Conservation (phyloP, 2,329 filamentous ascomycete species). For the Fusarium humuli region DNA sequence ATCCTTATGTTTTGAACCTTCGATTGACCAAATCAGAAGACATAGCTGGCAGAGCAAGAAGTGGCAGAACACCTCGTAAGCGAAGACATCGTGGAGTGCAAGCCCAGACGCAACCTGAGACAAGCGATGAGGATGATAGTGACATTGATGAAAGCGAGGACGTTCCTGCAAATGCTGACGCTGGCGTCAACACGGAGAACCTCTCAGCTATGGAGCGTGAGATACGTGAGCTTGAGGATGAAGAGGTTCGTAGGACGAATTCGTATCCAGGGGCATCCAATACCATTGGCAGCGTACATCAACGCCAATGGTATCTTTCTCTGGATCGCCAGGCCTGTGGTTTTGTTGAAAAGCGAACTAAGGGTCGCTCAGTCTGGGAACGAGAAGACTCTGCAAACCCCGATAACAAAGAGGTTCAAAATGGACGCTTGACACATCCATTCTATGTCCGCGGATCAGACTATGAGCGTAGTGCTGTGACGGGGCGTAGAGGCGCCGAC, state of each 20-base stretch:
- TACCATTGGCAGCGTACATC: slow-evolving; percentile 73
- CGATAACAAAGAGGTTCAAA: background rate
- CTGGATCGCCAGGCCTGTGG: slow-evolving; percentile 71
- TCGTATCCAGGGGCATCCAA: slow-evolving; percentile 75
- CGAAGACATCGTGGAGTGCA: slow-evolving; percentile 18
- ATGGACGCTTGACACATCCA: slow-evolving; percentile 58
- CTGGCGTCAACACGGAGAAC: slow-evolving; percentile 14
- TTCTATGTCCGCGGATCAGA: slow-evolving; percentile 73
- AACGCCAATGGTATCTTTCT: slow-evolving; percentile 74
- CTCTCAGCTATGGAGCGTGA: slow-evolving; percentile 56
- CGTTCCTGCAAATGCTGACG: slow-evolving; percentile 35
- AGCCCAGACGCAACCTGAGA: slow-evolving; percentile 37
- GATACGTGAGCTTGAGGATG: slow-evolving; percentile 61
- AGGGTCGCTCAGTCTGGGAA: slow-evolving; percentile 27
- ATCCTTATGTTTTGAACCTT: slow-evolving; percentile 65
- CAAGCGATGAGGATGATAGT: slow-evolving; percentile 38
- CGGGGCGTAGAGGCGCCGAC: slow-evolving; percentile 68
- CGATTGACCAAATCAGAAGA: slow-evolving; percentile 63
- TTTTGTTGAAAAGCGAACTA: slow-evolving; percentile 57
- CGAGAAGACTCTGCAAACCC: background rate
- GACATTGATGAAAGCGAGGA: slow-evolving; percentile 30
- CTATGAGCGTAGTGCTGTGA: slow-evolving; percentile 74
- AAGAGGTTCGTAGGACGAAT: slow-evolving; percentile 68
- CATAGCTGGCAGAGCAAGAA: slow-evolving; percentile 47
- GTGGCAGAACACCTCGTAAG: slow-evolving; percentile 14